A percentile compares a stretch with the other conserved stretches of the same genome.
Conservation (phyloP, 352 stramenopile species). For the Phytophthora pseudosyringae region DNA sequence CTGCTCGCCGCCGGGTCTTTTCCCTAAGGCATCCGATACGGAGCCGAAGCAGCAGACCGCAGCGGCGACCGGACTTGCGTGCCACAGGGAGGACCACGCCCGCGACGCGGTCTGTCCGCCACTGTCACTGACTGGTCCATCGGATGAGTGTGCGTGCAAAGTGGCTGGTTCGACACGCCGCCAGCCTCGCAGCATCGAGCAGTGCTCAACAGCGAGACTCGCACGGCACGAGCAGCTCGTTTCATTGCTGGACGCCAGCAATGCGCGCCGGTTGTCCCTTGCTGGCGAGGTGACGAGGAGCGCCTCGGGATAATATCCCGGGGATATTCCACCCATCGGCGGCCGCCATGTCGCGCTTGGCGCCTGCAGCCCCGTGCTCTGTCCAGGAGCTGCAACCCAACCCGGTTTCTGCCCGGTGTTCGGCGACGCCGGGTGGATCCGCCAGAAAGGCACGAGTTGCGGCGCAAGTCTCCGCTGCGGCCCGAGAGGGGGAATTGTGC, state of each 20-base stretch:
- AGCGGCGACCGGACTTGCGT: constrained; percentile 14
- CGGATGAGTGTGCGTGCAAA: constrained; percentile 7
- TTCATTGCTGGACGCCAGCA: neutral
- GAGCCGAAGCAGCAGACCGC: constrained; percentile 1
- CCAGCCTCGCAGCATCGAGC: neutral
- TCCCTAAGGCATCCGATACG: constrained; percentile 2
- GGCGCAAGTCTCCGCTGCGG: constrained; percentile 1
- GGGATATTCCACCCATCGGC: constrained; percentile 16
- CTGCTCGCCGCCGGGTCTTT: constrained; percentile 11
- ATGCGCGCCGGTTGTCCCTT: neutral
- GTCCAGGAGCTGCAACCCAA: constrained; percentile 31
- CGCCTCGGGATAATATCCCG: neutral
- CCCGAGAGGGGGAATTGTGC: neutral
- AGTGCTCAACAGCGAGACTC: too few species aligned
- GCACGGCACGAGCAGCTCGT: too few species aligned
- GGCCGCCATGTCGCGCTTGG: constrained; percentile 22
- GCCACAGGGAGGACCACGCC: constrained; percentile 12
- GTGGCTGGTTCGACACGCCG: constrained; percentile 1
- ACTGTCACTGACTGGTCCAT: constrained; percentile 5
- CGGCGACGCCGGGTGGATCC: constrained; percentile 18
- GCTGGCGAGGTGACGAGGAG: neutral
- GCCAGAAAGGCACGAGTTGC: constrained; percentile 18
- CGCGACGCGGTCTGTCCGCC: constrained; percentile 11
- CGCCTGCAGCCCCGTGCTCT: constrained; percentile 30
- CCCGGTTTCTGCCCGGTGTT: constrained; percentile 24